A percentile compares a stretch with the other conserved stretches of the same genome.
phyloP scores from a whole-genome alignment of 352 stramenopile genomes.

The Plasmopara viticola region DNA sequence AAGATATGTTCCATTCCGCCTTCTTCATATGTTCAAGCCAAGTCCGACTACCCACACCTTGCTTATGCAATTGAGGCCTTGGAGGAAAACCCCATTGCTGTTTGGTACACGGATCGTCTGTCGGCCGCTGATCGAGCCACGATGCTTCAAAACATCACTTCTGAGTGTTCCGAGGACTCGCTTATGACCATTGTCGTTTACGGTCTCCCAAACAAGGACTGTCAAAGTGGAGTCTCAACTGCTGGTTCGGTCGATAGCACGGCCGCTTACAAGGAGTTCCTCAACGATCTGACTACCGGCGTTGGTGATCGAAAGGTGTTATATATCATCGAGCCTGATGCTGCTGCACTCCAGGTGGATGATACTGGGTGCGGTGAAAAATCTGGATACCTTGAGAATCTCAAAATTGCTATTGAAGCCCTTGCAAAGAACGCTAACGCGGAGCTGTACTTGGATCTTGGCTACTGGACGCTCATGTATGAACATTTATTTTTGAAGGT shows the following conservation, averaged over 20 bases:
- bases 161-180: slow-evolving; percentile 27
- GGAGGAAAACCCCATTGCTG: slow-evolving; percentile 35
- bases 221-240: slow-evolving; percentile 41
- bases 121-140: slow-evolving; percentile 17
- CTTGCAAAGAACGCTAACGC: slow-evolving; percentile 52
- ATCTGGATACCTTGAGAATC: slow-evolving; percentile 44
- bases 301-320: slow-evolving; percentile 48
- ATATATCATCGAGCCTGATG: slow-evolving; percentile 63
- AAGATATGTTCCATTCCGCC: slow-evolving; percentile 32
- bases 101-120: slow-evolving; percentile 52
- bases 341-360: slow-evolving; percentile 36
- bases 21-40: slow-evolving; percentile 26
- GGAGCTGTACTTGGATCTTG: slow-evolving; percentile 56
- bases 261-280: slow-evolving; percentile 41
- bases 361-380: slow-evolving; percentile 33
- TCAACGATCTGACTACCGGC: slow-evolving; percentile 27
- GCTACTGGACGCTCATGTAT: slow-evolving; percentile 46
- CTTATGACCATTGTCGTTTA: slow-evolving; percentile 59
- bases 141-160: slow-evolving; percentile 28
- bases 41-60: slow-evolving; percentile 31
- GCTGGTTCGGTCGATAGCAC: slow-evolving; percentile 30
- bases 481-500: slow-evolving; percentile 22
- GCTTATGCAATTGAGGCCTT: slow-evolving; percentile 30
- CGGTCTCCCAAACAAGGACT: slow-evolving; percentile 63
- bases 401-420: slow-evolving; percentile 39